Evolutionary conservation across 768 basidiomycete species (phyloP).

Genomic region (Hebeloma cylindrosporum): DNA sequence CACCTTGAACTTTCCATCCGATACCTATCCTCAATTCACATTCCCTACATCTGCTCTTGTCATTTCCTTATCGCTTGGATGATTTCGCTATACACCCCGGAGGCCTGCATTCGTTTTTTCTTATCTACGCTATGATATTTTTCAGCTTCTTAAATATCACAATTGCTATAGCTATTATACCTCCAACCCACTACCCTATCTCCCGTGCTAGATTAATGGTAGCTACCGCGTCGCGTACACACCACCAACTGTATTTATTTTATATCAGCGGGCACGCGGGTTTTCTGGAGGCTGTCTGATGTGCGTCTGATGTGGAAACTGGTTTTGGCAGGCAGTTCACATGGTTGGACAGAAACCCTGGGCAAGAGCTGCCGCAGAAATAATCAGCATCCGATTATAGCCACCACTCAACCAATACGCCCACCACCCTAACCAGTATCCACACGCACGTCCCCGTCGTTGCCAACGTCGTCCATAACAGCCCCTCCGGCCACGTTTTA

Average conservation of each 20-base stretch:
- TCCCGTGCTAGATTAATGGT: constrained; percentile 5
- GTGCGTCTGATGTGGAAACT: constrained; percentile 19
- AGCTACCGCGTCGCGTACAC: constrained; percentile 3
- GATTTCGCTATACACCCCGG: constrained; percentile 16
- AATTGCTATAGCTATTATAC: constrained; percentile 14
- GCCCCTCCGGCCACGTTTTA: too few species aligned
- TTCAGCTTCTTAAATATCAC: constrained; percentile 1
- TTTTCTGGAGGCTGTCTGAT: constrained; percentile 14
- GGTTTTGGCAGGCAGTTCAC: constrained; percentile 18
- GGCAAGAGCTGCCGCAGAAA: constrained; percentile 27
- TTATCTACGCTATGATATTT: constrained; percentile 7
- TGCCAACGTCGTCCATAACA: background rate
- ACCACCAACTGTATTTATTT: constrained; percentile 16
- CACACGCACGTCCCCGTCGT: constrained; percentile 2
- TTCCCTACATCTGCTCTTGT: constrained; percentile 18
- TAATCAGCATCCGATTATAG: constrained; percentile 27
- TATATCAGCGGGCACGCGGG: constrained; percentile 11
- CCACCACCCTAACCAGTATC: constrained; percentile 6
- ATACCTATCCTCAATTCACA: constrained; percentile 20
- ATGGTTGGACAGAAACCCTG: constrained; percentile 19
- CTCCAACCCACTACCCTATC: constrained; percentile 12
- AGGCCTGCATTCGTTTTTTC: constrained; percentile 17
- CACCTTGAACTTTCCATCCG: constrained; percentile 17
- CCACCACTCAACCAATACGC: constrained; percentile 23
- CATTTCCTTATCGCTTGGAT: constrained; percentile 13